Conservation (phyloP, 768 basidiomycete genomes). For the Xerocomus spinulosus region DNA sequence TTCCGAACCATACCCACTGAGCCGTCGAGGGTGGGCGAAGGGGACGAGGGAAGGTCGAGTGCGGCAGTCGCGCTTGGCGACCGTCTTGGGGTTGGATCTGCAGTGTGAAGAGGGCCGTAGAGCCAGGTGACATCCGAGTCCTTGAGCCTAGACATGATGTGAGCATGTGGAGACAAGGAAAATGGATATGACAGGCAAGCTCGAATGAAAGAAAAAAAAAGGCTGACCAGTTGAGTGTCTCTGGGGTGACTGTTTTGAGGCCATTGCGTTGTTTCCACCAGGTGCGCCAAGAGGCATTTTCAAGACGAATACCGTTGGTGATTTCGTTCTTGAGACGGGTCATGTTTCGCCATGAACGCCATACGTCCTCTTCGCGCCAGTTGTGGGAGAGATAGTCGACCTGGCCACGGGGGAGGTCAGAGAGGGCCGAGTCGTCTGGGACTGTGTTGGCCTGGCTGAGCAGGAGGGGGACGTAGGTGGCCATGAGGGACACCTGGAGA, state of each 20-base stretch:
- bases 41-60: constrained; percentile 32
- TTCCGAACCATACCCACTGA: constrained; percentile 42
- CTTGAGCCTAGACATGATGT: constrained; percentile 70
- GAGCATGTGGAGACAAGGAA: constrained; percentile 2
- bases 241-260: constrained; percentile 90
- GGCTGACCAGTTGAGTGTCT: constrained; percentile 95
- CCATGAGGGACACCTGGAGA: constrained; percentile 35
- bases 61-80: constrained; percentile 35
- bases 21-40: constrained; percentile 27
- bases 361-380: constrained; percentile 97
- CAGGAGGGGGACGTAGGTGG: constrained; percentile 67
- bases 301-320: constrained; percentile 87
- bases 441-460: constrained; percentile 58
- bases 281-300: constrained; percentile 98
- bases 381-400: constrained; percentile 98
- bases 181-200: background rate
- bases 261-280: constrained; percentile 99
- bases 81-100: constrained; percentile 60
- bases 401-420: constrained; percentile 84
- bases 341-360: constrained; percentile 98
- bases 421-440: constrained; percentile 75
- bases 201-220: background rate
- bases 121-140: constrained; percentile 99
- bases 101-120: constrained; percentile 94
- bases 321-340: constrained; percentile 98